These are phyloP conservation scores for Cyberlindnera bimundalis DNA, from an alignment of 805 yeast genomes.

Conservation along the genomic window DNA sequence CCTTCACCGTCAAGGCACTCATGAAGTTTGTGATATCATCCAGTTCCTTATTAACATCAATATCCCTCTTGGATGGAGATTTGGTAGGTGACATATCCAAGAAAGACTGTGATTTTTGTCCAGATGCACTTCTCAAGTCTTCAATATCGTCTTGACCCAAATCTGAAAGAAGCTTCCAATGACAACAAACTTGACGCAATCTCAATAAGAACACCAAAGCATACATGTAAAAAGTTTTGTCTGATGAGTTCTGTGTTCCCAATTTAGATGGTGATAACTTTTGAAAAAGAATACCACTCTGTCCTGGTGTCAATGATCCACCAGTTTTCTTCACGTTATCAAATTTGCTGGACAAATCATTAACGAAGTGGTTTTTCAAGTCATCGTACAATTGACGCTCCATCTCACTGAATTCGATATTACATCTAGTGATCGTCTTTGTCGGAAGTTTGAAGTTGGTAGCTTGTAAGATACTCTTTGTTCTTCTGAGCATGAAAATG, in stretches of 20 bases:
- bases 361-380: constrained; percentile 20
- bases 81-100: constrained; percentile 9
- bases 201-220: constrained; percentile 32
- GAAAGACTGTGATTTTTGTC: not conserved
- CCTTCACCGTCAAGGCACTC: constrained; percentile 24
- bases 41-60: constrained; percentile 16
- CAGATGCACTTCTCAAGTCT: constrained; percentile 10
- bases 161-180: constrained; percentile 27
- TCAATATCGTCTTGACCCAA: constrained; percentile 15
- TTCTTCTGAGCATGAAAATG: constrained; percentile 42
- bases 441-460: constrained; percentile 22
- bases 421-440: constrained; percentile 17
- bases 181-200: constrained; percentile 37
- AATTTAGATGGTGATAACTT: constrained; percentile 13
- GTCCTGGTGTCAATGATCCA: not conserved
- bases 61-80: constrained; percentile 11
- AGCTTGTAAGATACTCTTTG: constrained; percentile 35
- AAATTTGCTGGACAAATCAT: constrained; percentile 6
- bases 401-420: constrained; percentile 24
- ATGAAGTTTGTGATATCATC: constrained; percentile 24
- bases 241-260: constrained; percentile 5
- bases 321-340: constrained; percentile 2
- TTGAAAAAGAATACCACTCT: constrained; percentile 11
- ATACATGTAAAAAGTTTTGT: constrained; percentile 21
- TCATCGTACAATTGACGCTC: constrained; percentile 30